Evolutionary conservation across 129 eudicot genomes (phyloP), one percentile per base, ranked within the genome.

Genomic region (Glebionis coronaria): DNA sequence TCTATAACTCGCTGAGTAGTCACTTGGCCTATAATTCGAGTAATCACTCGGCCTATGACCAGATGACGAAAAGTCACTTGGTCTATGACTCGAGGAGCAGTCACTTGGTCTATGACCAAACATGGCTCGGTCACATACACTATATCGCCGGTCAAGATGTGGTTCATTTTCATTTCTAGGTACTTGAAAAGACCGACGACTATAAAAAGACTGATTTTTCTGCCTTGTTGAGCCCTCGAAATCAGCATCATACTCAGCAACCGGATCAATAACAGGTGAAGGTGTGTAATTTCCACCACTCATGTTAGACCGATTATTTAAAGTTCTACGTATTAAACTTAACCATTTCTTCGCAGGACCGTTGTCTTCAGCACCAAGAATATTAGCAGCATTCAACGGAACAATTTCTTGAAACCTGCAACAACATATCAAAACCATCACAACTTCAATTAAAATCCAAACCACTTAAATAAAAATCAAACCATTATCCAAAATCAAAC

Each of bases 291-390:
- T 75, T 65, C 83, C 76, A 19, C 85, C 87, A 68, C 84, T 72
- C 5, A 79, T 69, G 18, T 89, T 90, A 14, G 92, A 87, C 44
- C 81, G 78, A 67, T 75, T 86, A 67, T 88, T 89, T 40, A 93
- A 71, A 2, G 95, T 89, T 73, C 69, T 79, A 15, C 85, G 81
- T 47, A 93, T 89, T 8, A 93, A 76, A 14, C 79, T 23, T 3
- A 88, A 63, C 98, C 98, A 93, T 51, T 79, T 89, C 47, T 86
- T 89, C 3, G 97, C 95, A 44, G 98, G 98, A 3, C 98, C 98
- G 56, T 89, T 88, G 78, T 93, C 98, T 75, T 93, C 98, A 20
- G 98, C 83, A 2, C 87, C 98, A 29, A 93, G 61, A 38, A 93
- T 89, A 73, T 93, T 93, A 40, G 92, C 95, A 14, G 98, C 95